These are phyloP conservation scores for Sanghuangporus baumii DNA, from an alignment of 1,284 basidiomycete genomes.

Conservation along the genomic window DNA sequence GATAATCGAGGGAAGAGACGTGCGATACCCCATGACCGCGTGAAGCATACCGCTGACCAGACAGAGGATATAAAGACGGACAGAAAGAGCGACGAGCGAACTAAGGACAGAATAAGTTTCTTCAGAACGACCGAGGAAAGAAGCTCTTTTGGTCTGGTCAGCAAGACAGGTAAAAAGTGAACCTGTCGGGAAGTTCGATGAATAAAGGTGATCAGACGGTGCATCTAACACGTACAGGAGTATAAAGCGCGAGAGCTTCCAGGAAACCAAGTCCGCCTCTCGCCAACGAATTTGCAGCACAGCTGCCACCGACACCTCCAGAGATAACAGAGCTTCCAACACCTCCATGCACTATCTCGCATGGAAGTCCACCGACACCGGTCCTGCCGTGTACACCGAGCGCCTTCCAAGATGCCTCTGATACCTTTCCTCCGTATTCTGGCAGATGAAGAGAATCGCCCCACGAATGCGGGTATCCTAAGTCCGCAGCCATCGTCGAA, in stretches of 20 bases:
- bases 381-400: conserved; percentile 46
- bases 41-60: conserved; percentile 63
- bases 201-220: conserved; percentile 4
- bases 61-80: conserved; percentile 64
- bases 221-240: conserved; percentile 48
- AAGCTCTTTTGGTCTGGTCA: conserved; percentile 51
- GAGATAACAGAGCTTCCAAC: conserved; percentile 34
- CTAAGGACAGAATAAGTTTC: conserved; percentile 39
- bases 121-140: conserved; percentile 37
- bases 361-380: conserved; percentile 64
- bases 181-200: conserved; percentile 37
- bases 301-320: conserved; percentile 44
- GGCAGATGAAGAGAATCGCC: conserved; percentile 55
- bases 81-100: conserved; percentile 66
- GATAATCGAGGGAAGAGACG: conserved; percentile 58
- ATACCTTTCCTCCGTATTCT: conserved; percentile 48
- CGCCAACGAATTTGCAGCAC: conserved; percentile 49
- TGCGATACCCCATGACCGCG: conserved; percentile 58
- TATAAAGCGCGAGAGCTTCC: conserved; percentile 57
- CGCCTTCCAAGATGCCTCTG: conserved; percentile 46
- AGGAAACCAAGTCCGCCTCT: conserved; percentile 52
- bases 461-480: conserved; percentile 57
- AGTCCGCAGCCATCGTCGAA: conserved; percentile 40
- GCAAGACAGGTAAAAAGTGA: conserved; percentile 58
- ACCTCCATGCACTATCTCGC: conserved; percentile 61